These are phyloP conservation scores for Paraleonurus japonicus DNA, from an alignment of 257 asterid genomes.

Conservation along the genomic window DNA sequence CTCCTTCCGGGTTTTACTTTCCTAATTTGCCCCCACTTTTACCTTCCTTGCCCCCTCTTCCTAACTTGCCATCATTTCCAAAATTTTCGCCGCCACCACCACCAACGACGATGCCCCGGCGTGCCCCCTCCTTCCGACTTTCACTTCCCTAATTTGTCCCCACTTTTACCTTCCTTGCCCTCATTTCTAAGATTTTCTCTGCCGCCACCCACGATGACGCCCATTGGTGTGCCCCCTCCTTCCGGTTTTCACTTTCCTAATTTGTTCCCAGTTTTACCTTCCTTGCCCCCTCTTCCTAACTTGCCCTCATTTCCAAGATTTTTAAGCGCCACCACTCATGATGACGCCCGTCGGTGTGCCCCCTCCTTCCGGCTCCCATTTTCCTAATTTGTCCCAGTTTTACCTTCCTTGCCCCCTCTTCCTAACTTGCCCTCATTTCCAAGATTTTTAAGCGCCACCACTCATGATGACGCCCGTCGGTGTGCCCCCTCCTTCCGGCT, in stretches of 20 bases:
- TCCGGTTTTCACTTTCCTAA: neutral
- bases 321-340: too few relatives aligned
- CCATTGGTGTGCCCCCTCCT: too few relatives aligned
- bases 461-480: too few relatives aligned
- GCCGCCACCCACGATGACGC: neutral
- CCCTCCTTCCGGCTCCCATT: neutral
- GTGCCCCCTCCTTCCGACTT: too few relatives aligned
- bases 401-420: too few relatives aligned
- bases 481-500: too few relatives aligned
- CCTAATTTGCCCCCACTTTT: neutral
- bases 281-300: neutral
- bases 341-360: neutral
- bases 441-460: neutral
- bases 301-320: neutral
- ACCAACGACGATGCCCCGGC: too few relatives aligned
- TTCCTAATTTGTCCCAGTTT: neutral
- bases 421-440: too few relatives aligned
- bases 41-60: neutral
- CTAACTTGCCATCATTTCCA: too few relatives aligned
- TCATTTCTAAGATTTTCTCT: neutral
- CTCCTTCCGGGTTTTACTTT: too few relatives aligned
- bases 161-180: neutral
- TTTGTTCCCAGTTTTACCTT: neutral
- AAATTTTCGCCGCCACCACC: neutral
- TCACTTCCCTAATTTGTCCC: neutral